A percentile compares a stretch with the other conserved stretches of the same genome.
These are phyloP conservation scores for Saccharomyces hybrid DNA, from an alignment of 1,139 yeast species.

Conservation along the genomic window DNA sequence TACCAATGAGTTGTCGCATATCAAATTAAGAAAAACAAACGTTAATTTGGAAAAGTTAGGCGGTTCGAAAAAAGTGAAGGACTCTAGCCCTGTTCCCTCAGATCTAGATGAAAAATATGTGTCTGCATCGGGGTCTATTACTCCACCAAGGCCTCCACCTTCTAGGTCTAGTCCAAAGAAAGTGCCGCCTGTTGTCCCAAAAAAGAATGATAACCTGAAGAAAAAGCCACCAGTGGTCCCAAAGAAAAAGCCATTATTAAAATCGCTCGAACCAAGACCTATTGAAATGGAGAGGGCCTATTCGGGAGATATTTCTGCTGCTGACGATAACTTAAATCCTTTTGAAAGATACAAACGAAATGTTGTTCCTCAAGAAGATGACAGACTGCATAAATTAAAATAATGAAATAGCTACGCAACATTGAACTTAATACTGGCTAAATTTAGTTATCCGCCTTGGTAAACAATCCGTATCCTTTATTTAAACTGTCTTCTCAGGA, in stretches of 20 bases:
- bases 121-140: not conserved
- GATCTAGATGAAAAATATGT: not conserved
- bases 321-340: constrained; percentile 27
- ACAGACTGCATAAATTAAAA: constrained; percentile 23
- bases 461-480: not conserved
- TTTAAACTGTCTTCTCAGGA: not conserved
- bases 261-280: not conserved
- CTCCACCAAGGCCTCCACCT: not conserved
- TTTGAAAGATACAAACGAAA: constrained; percentile 32
- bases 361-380: constrained; percentile 34
- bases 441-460: not conserved
- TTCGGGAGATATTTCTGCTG: constrained; percentile 2
- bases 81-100: not conserved
- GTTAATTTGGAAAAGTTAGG: constrained; percentile 2
- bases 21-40: constrained; percentile 10
- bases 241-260: constrained; percentile 6
- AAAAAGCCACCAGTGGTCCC: constrained; percentile 11
- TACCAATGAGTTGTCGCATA: constrained; percentile 9
- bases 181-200: constrained; percentile 21
- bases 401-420: not conserved
- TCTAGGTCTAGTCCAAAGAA: constrained; percentile 5
- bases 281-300: constrained; percentile 2
- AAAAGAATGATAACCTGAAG: constrained; percentile 11
- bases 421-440: not conserved
- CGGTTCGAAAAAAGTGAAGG: not conserved